Evolutionary conservation across 306 rosid species (phyloP).

Genomic region (Cucurbita ficifolia): DNA sequence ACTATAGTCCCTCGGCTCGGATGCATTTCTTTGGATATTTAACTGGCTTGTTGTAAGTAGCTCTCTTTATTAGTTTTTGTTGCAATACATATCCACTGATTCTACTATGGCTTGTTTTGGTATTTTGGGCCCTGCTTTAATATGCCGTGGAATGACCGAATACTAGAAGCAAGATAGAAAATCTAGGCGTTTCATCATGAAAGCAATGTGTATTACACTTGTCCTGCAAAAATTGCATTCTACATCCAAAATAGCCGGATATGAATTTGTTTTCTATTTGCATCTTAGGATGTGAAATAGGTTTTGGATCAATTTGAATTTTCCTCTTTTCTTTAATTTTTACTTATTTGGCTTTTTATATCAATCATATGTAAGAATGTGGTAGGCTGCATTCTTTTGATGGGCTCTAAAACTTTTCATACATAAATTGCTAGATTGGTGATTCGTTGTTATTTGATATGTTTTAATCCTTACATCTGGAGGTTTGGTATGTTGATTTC

Average conservation of each 20-base stretch:
- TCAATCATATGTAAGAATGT: background rate
- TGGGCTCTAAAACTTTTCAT: background rate
- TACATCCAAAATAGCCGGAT: background rate
- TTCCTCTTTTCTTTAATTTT: background rate
- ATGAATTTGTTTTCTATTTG: background rate
- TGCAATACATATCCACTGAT: background rate
- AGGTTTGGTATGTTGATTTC: constrained; percentile 16
- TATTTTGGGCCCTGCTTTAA: background rate
- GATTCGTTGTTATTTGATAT: background rate
- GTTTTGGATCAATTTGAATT: background rate
- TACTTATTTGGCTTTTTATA: background rate
- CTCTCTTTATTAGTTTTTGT: background rate
- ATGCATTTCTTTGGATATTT: constrained; percentile 82
- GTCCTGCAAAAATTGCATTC: background rate
- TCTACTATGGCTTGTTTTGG: background rate
- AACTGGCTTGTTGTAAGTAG: constrained; percentile 67
- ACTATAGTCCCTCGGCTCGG: constrained; percentile 62
- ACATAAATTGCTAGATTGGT: background rate
- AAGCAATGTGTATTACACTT: background rate
- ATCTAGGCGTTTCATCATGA: background rate
- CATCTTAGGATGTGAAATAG: background rate
- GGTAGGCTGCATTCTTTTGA: background rate
- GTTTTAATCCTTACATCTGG: background rate
- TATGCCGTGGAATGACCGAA: background rate
- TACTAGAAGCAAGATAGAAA: background rate